Conservation (phyloP, 179 eudicot genomes). For the Pouteria campechiana region DNA sequence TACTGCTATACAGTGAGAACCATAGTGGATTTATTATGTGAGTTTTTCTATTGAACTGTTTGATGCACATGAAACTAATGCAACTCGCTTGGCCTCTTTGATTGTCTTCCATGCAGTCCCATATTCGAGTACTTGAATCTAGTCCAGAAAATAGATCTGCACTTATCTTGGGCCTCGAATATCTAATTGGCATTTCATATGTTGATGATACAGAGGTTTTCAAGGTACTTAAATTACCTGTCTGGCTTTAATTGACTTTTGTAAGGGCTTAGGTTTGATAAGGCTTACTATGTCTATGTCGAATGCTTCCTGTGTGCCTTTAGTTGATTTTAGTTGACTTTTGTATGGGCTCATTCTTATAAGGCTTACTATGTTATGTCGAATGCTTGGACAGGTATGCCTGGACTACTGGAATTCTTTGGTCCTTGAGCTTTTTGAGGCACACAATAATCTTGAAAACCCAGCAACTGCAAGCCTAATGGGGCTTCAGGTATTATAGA, state of each 20-base stretch:
- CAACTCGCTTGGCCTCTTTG: background rate
- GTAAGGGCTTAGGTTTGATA: too few relatives aligned
- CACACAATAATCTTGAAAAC: constrained; percentile 67
- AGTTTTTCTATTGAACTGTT: background rate
- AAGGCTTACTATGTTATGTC: constrained; percentile 3
- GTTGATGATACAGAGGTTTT: constrained; percentile 99
- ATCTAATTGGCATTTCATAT: constrained; percentile 81
- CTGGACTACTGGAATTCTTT: constrained; percentile 95
- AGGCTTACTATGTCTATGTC: too few relatives aligned
- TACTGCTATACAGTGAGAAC: too few relatives aligned
- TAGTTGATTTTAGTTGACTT: background rate
- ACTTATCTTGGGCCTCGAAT: constrained; percentile 79
- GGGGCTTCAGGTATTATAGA: constrained; percentile 64
- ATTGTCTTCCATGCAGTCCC: constrained; percentile 49
- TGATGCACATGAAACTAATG: background rate
- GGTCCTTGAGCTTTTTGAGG: constrained; percentile 77
- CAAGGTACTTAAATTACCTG: constrained; percentile 37
- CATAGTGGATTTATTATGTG: background rate
- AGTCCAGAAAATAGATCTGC: constrained; percentile 66
- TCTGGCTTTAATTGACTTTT: too few relatives aligned
- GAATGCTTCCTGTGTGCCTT: background rate
- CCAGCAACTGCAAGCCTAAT: constrained; percentile 74
- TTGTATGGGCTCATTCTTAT: background rate
- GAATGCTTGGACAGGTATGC: constrained; percentile 55
- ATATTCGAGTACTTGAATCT: constrained; percentile 79